A percentile compares a stretch with the other conserved stretches of the same genome.
phyloP scores from a whole-genome alignment of 2,329 filamentous ascomycete species.

The Penicillium sp. region DNA sequence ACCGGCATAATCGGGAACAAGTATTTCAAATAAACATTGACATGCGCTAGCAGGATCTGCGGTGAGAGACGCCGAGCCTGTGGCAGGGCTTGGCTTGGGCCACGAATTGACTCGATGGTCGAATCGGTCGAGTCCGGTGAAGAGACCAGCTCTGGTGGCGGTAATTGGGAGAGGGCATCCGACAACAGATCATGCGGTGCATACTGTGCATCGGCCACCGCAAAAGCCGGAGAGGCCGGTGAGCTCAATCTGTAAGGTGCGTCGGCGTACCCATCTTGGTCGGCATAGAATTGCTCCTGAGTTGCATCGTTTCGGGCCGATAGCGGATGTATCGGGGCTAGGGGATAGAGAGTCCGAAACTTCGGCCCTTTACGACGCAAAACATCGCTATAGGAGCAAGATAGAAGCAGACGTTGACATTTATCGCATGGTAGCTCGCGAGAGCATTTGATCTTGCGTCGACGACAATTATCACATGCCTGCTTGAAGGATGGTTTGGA shows the following conservation, averaged over 20 bases:
- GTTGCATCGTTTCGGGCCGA: slow-evolving; percentile 29
- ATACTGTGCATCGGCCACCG: slow-evolving; percentile 35
- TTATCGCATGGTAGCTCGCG: slow-evolving; percentile 51
- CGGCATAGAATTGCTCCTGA: slow-evolving; percentile 26
- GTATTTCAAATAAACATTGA: slow-evolving; percentile 51
- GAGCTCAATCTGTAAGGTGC: slow-evolving; percentile 33
- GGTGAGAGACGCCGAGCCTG: slow-evolving; percentile 39
- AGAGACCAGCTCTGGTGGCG: slow-evolving; percentile 41
- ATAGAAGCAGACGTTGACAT: slow-evolving; percentile 45
- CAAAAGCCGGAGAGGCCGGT: slow-evolving; percentile 36
- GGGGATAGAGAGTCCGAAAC: slow-evolving; percentile 47
- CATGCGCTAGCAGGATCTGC: slow-evolving; percentile 45
- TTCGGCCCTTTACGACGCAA: slow-evolving; percentile 49
- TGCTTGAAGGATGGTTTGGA: slow-evolving; percentile 40
- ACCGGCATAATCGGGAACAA: slow-evolving; percentile 54
- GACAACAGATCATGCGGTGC: slow-evolving; percentile 28
- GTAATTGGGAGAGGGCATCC: slow-evolving; percentile 39
- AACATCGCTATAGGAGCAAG: slow-evolving; percentile 49
- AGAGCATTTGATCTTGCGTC: slow-evolving; percentile 52
- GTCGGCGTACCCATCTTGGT: slow-evolving; percentile 32
- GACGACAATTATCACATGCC: slow-evolving; percentile 51
- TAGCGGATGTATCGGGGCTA: slow-evolving; percentile 45
- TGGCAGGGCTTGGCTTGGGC: slow-evolving; percentile 23
- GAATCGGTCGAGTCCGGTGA: slow-evolving; percentile 44
- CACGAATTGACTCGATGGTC: slow-evolving; percentile 35